Conservation (phyloP, 2,329 filamentous ascomycete species). For the Elsinoe australis region DNA sequence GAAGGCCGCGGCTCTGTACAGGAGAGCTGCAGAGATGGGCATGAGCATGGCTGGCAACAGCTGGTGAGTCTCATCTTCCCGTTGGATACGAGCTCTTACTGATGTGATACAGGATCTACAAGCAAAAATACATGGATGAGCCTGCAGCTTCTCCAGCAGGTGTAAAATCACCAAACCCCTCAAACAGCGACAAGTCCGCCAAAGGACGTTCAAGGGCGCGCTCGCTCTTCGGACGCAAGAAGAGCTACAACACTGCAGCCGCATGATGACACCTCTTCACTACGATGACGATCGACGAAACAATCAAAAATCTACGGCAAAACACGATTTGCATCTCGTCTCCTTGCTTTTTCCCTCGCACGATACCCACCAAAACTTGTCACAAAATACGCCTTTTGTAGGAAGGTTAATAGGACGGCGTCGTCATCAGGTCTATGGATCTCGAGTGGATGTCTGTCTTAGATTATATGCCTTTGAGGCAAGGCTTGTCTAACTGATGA, state of each 20-base stretch:
- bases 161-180: slow-evolving; percentile 11
- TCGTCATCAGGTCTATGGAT: background rate
- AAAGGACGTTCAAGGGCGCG: slow-evolving; percentile 14
- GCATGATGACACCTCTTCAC: background rate
- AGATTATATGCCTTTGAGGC: background rate
- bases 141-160: slow-evolving; percentile 4
- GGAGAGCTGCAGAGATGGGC: slow-evolving; percentile 81
- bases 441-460: background rate
- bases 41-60: slow-evolving; percentile 98
- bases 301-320: background rate
- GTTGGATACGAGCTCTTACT: slow-evolving; percentile 17
- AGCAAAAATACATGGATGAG: slow-evolving; percentile 78
- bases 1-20: slow-evolving; percentile 86
- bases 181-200: slow-evolving; percentile 4
- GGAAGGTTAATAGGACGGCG: background rate
- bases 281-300: slow-evolving; percentile 1
- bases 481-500: background rate
- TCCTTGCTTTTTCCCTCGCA: background rate
- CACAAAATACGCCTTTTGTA: background rate
- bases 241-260: slow-evolving; percentile 10
- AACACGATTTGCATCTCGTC: background rate
- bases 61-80: slow-evolving; percentile 58
- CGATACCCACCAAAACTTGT: background rate
- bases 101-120: slow-evolving; percentile 69
- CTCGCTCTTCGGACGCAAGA: slow-evolving; percentile 20